Evolutionary conservation across 768 basidiomycete species (phyloP).

Genomic region (Tremella mesenterica): DNA sequence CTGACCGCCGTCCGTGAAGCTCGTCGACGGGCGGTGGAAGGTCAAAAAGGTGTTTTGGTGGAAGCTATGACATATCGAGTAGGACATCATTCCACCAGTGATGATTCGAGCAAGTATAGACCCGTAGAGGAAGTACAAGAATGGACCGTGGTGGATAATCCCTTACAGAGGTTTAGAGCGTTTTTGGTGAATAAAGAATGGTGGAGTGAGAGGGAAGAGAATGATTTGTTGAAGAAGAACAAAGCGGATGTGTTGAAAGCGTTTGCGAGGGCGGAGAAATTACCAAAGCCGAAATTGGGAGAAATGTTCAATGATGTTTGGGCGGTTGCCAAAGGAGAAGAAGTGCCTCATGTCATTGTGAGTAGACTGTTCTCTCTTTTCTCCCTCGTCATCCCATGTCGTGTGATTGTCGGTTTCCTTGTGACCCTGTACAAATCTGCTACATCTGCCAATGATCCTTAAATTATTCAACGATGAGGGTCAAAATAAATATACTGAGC

Average conservation of each 20-base stretch:
- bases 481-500: not conserved
- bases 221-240: conserved; percentile 57
- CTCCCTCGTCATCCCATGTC: not conserved
- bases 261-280: conserved; percentile 66
- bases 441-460: not conserved
- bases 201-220: conserved; percentile 74
- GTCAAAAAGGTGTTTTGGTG: conserved; percentile 33
- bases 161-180: conserved; percentile 70
- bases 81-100: conserved; percentile 64
- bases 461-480: not conserved
- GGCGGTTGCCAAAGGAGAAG: conserved; percentile 54
- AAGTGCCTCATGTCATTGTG: conserved; percentile 35
- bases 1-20: conserved; percentile 46
- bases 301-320: conserved; percentile 83
- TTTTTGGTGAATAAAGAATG: conserved; percentile 75
- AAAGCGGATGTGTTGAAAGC: conserved; percentile 67
- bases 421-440: no score
- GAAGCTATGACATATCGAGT: conserved; percentile 85
- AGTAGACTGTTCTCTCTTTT: conserved; percentile 3
- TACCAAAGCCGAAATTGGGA: conserved; percentile 61
- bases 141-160: conserved; percentile 78
- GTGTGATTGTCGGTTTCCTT: not conserved
- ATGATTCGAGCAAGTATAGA: conserved; percentile 91
- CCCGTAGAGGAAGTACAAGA: conserved; percentile 83
- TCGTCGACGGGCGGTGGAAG: conserved; percentile 28